Evolutionary conservation across 306 rosid species (phyloP), one percentile per base, ranked within the genome.

Genomic region (Sphenostylis stenocarpa): DNA sequence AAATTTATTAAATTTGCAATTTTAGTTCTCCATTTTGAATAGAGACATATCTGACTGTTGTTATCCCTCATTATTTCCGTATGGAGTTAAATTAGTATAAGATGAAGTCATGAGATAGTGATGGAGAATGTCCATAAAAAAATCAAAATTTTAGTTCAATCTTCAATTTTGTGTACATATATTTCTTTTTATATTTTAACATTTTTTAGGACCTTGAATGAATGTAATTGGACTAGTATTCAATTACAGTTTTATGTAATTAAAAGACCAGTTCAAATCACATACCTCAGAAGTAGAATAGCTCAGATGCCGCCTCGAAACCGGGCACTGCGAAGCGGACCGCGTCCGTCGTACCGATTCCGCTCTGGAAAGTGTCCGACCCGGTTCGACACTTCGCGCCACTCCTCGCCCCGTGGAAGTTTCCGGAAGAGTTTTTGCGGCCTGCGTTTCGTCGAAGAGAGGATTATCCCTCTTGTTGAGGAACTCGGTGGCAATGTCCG

Each of bases 391-490:
- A 26, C 21, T 71, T 38, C 83, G 77, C 73, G 67, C 38, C 1
- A 49, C 13, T 62, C 21, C 26, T 58, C 88, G 58, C 78, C 3
- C 65, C n/a, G 57, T 21, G 9, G 70, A 65, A 78, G 53, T 51
- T 78, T 68, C 83, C 23, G 47, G 58, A 34, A 70, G 9, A 3
- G n/a, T 21, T 4, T 57, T 60, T 29, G 72, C 6, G 15, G 86
- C 16, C 21, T 79, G 77, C 1, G 78, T 1, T n/a, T 77, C 74
- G 31, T 76, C 81, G 21, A 90, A 94, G 31, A 94, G 91, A 57
- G 98, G 98, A 61, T 94, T 94, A 63, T 94, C 96, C 64, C 95
- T 88, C 80, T 86, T 94, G 78, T 92, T 92, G 38, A 86, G 84
- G 82, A 94, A 94, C 11, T 86, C 91, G 0, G 84, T 26, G 16